Evolutionary conservation across 2,329 filamentous ascomycete species (phyloP), one percentile per base, ranked within the genome.

Genomic region (Aureobasidium vineae): DNA sequence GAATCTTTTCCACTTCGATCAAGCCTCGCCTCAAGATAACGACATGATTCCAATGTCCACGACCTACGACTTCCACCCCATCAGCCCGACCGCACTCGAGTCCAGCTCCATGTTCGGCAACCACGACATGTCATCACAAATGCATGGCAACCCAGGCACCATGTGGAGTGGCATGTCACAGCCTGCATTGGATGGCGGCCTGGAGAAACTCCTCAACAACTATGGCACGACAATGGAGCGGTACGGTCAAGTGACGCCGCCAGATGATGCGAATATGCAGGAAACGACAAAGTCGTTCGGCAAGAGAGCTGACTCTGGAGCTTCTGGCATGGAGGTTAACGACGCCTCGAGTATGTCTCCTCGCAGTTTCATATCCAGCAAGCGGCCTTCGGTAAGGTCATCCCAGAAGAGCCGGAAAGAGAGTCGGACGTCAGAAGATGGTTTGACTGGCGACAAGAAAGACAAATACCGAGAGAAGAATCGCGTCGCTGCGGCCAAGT

Each of bases 401-500:
- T 41, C 64, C 38, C 43, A 66, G 19, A 61, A 65, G 45, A 56
- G 43, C 11, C n/a, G 33, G 41, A 67, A 53, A 40, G 71, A 70
- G 47, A 70, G 71, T 31, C 68, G 69, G 33, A 71, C 69, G 50
- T 70, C 69, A 10, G 70, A 68, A 36, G 71, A 50, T 15, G 63
- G 61, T 7, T 52, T 66, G 28, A 5, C 36, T 0, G 64, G 71
- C 33, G 75, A 75, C 23, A 86, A 84, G 71, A 80, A 85, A 33
- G 81, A 79, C 68, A 83, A 82, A 68, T 88, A 87, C 70, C 81
- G 91, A 0, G 87, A 90, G 75, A 85, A 89, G 68, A 92, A 92
- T 74, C 83, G 89, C 11, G 79, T 89, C 2, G 89, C 90, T 0
- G 89, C 90, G 1, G 89, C 86, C 74, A 91, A 91, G 73, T 92